Conservation (phyloP, 306 rosid species). For the Ormosia emarginata region DNA sequence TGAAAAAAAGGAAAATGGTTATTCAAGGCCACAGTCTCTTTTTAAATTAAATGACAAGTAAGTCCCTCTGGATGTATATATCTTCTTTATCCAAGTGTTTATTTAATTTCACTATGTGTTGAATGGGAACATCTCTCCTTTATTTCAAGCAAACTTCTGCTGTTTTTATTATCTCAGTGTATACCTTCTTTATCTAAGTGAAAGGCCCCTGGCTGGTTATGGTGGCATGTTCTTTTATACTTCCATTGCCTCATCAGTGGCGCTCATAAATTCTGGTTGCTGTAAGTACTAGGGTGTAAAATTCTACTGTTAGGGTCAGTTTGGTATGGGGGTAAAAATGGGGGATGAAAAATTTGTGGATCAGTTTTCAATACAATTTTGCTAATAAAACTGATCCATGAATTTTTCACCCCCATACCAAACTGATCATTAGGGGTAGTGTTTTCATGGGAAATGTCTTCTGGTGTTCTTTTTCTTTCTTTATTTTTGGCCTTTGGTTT, state of each 20-base stretch:
- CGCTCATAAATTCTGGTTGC: not conserved
- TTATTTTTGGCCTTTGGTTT: not conserved
- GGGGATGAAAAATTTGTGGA: too few relatives aligned
- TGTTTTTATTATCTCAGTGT: not conserved
- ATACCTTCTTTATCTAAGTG: not conserved
- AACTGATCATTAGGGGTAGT: not conserved
- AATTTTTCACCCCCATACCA: too few relatives aligned
- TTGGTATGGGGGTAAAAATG: too few relatives aligned
- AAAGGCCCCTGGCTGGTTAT: conserved; percentile 1
- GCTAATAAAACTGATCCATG: too few relatives aligned
- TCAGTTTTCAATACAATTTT: too few relatives aligned
- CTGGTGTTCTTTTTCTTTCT: not conserved
- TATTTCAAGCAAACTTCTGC: not conserved
- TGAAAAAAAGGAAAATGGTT: conserved; percentile 31
- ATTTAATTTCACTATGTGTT: not conserved
- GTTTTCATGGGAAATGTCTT: not conserved
- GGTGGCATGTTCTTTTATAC: not conserved
- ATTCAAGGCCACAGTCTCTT: conserved; percentile 54
- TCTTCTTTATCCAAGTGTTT: conserved; percentile 10
- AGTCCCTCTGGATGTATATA: conserved; percentile 18
- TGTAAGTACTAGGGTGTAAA: not conserved
- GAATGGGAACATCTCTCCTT: not conserved
- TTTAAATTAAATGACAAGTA: conserved; percentile 45
- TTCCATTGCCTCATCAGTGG: not conserved
- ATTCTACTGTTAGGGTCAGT: not conserved